These are phyloP conservation scores for Selenicereus undatus DNA, from an alignment of 148 eudicot genomes.

Conservation along the genomic window DNA sequence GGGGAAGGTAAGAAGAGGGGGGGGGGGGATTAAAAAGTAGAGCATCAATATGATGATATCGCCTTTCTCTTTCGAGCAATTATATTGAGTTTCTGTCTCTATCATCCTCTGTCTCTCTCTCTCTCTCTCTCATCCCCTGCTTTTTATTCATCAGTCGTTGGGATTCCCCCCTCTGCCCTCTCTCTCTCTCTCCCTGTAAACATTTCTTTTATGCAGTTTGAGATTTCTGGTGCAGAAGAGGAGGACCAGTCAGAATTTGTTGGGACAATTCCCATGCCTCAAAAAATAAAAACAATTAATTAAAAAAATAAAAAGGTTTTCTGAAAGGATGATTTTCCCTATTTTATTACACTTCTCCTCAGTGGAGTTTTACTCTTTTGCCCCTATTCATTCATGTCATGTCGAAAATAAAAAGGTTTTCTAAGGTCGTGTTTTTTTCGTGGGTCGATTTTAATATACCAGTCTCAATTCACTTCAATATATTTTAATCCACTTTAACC, in stretches of 20 bases:
- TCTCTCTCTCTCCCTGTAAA: background rate
- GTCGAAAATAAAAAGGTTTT: too few relatives aligned
- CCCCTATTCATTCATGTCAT: background rate
- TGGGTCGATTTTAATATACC: too few relatives aligned
- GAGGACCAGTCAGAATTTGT: slow-evolving; percentile 26
- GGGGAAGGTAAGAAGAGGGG: background rate
- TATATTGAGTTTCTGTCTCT: slow-evolving; percentile 20
- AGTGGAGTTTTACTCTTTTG: background rate
- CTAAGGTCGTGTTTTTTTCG: too few relatives aligned
- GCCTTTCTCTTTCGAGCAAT: slow-evolving; percentile 6
- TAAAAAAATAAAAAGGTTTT: background rate
- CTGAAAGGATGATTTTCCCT: background rate
- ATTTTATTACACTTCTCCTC: background rate
- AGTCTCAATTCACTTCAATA: too few relatives aligned
- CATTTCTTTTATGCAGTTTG: background rate
- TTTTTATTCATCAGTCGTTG: slow-evolving; percentile 22
- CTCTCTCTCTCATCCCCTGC: slow-evolving; percentile 2
- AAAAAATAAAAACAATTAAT: too few relatives aligned
- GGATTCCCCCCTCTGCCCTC: slow-evolving; percentile 28
- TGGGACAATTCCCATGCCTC: slow-evolving; percentile 12
- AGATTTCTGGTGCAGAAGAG: slow-evolving; percentile 25
- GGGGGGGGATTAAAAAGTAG: too few relatives aligned
- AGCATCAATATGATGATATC: background rate
- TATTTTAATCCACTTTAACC: too few relatives aligned
- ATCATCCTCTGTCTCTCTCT: slow-evolving; percentile 16